Conservation (phyloP, 176 grass and related monocot genomes). For the Carex myosuroides region DNA sequence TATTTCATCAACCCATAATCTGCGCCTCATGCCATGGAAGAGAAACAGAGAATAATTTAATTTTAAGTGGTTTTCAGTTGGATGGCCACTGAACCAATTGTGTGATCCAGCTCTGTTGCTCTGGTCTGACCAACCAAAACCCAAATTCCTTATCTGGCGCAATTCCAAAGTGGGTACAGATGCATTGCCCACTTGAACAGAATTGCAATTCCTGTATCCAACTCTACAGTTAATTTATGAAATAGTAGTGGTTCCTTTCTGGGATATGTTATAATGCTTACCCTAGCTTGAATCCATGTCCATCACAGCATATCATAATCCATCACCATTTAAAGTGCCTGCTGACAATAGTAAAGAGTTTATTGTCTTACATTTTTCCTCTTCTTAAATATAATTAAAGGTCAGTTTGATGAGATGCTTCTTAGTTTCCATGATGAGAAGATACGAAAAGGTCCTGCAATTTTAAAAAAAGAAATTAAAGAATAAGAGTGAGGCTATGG, state of each 20-base stretch:
- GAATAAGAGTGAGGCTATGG: no score
- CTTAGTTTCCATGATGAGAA: not conserved
- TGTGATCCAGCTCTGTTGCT: not conserved
- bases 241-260: not conserved
- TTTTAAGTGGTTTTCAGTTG: not conserved
- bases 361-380: not conserved
- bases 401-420: not conserved
- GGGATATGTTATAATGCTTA: no score
- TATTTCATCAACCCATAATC: not conserved
- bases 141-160: not conserved
- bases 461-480: not conserved
- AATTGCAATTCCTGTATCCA: not conserved
- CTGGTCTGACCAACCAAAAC: not conserved
- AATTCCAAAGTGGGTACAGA: not conserved
- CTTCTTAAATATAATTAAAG: not conserved
- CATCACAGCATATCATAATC: no score
- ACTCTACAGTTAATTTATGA: not conserved
- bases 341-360: not conserved
- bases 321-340: no score
- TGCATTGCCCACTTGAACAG: not conserved
- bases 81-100: not conserved
- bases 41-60: not conserved
- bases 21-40: not conserved
- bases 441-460: not conserved
- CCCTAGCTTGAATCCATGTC: no score